phyloP scores from a whole-genome alignment of 2,329 filamentous ascomycete species.

The Botrytis medusae region DNA sequence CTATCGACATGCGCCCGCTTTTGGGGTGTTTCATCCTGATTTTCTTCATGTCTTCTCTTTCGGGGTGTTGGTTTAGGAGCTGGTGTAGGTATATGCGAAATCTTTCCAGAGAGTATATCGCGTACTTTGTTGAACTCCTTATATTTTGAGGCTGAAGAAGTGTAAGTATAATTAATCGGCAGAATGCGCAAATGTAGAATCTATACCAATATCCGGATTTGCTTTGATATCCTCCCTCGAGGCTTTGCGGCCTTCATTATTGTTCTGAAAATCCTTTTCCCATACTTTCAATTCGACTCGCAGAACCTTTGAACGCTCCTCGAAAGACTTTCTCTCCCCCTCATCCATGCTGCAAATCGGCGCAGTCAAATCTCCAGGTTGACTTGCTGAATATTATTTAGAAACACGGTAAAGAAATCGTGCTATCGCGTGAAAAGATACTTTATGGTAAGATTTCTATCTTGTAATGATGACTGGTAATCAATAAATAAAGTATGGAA shows the following conservation, averaged over 20 bases:
- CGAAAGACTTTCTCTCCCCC: slow-evolving; percentile 28
- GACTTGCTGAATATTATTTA: background rate
- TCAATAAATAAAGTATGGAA: background rate
- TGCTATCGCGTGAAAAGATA: background rate
- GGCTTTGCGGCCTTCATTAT: slow-evolving; percentile 67
- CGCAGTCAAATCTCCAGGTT: background rate
- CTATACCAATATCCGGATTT: slow-evolving; percentile 67
- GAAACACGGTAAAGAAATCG: background rate
- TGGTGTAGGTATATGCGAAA: slow-evolving; percentile 39
- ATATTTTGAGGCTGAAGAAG: slow-evolving; percentile 56
- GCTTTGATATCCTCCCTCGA: slow-evolving; percentile 73
- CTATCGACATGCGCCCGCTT: slow-evolving; percentile 49
- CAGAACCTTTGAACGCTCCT: slow-evolving; percentile 49
- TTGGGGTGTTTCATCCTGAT: slow-evolving; percentile 48
- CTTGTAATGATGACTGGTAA: background rate
- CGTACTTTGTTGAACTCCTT: slow-evolving; percentile 71
- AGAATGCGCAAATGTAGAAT: background rate
- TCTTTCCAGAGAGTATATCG: slow-evolving; percentile 57
- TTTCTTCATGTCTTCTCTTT: slow-evolving; percentile 43
- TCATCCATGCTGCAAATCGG: slow-evolving; percentile 31
- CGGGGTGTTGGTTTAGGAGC: slow-evolving; percentile 39
- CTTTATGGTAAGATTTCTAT: background rate
- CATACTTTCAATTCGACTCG: slow-evolving; percentile 71
- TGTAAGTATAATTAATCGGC: slow-evolving; percentile 10
- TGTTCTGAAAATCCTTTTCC: slow-evolving; percentile 65